phyloP scores from a whole-genome alignment of 345 rosid species.

The Populus tremula region DNA sequence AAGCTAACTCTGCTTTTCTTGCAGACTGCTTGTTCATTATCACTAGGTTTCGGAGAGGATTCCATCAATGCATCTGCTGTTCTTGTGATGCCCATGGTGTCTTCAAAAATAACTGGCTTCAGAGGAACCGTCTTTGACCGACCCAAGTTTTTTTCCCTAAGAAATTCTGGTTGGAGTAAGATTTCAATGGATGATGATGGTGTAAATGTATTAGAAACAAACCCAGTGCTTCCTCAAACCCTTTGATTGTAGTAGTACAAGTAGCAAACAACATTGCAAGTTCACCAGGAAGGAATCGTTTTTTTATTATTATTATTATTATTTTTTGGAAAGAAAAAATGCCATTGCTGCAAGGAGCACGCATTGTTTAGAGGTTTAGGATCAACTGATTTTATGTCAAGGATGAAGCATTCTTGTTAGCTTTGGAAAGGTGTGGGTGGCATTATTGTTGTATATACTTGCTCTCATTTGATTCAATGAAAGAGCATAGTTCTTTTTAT shows the following conservation, averaged over 20 bases:
- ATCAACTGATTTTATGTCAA: constrained; percentile 10
- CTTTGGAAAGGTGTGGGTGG: neutral
- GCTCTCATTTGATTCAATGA: constrained; percentile 8
- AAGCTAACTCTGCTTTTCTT: constrained; percentile 7
- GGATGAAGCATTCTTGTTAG: constrained; percentile 10
- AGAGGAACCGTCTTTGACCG: constrained; percentile 69
- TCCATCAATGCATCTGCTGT: constrained; percentile 93
- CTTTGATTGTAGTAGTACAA: constrained; percentile 16
- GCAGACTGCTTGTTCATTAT: constrained; percentile 70
- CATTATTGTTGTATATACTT: constrained; percentile 23
- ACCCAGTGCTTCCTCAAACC: constrained; percentile 37
- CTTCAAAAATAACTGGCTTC: constrained; percentile 86
- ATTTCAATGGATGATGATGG: constrained; percentile 51
- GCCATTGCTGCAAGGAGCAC: no score
- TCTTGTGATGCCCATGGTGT: constrained; percentile 97
- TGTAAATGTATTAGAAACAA: constrained; percentile 37
- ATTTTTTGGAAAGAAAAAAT: neutral
- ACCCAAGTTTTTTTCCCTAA: constrained; percentile 57
- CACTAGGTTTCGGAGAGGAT: constrained; percentile 81
- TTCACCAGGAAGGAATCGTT: neutral
- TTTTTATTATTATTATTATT: neutral
- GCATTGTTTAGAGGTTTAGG: constrained; percentile 9
- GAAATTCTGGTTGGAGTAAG: constrained; percentile 66
- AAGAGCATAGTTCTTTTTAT: neutral
- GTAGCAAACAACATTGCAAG: neutral